Evolutionary conservation across 768 basidiomycete species (phyloP), one percentile per base, ranked within the genome.

Genomic region (Pleurotus sapidus): DNA sequence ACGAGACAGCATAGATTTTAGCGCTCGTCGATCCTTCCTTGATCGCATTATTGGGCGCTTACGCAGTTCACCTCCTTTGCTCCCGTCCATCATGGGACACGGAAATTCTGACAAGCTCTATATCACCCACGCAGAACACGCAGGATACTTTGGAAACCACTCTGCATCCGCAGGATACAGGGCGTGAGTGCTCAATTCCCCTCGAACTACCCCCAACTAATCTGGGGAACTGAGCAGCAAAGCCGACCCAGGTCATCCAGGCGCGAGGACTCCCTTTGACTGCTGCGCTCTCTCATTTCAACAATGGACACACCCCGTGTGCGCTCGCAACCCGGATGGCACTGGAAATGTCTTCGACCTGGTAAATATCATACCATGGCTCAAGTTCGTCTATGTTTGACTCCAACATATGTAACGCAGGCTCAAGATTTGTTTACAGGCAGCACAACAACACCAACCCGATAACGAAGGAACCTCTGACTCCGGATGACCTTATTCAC

Each of bases 251-350:
- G 81, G 84, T 0, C 84, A 85, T 67, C 82, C 86, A 38, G 84
- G 78, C 60, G 76, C 81, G 39, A 75, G 77, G 45, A 91, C 89
- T 0, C 91, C 92, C 25, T 94, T 92, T 65, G 95, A 97, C 73
- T 96, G 89, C 61, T 98, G 95, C 62, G 86, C 93, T 0, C 81
- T 97, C 34, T 93, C 93, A 7, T 90, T 94, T 61, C 93, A 95
- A 65, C 91, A 89, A 4, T 97, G 96, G 67, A 77, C 77, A 24
- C 87, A 94, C 64, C 95, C 95, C 1, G 95, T 97, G 11, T 91
- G 89, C 65, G 88, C 91, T 2, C 81, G 89, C 30, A 94, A 95
- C 64, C 68, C 79, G 15, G 91, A 95, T 67, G 87, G 91, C 55
- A 89, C 86, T 5, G 88, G 93, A 14, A 67, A 65, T 25, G 94